Evolutionary conservation across 768 basidiomycete genomes (phyloP), one percentile per base, ranked within the genome.

Genomic region (Panus rudis): DNA sequence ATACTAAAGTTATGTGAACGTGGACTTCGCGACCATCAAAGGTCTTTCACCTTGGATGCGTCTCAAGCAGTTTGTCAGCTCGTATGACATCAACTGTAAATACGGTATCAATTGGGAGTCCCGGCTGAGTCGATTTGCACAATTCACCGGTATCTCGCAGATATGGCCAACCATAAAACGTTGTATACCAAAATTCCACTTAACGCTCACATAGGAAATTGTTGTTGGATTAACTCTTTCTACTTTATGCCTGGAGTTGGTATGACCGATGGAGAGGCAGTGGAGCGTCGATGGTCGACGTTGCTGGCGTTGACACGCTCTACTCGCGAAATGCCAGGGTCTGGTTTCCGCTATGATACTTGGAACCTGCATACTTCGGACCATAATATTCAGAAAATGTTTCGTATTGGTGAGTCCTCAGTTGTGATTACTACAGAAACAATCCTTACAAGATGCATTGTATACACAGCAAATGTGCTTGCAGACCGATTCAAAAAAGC

Each of bases 21-120:
- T 48, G 11, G 48, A 53, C 27, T 45, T 48, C n/a, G 48, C 40
- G 4, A 17, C 39, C 2, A 12, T 50, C 3, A 48, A 45, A 1
- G 50, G 40, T 4, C 41, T 53, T 11, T 47, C 43, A 26, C 35
- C 4, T 3, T 50, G 50, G 48, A 39, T 44, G 32, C 11, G 27
- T 22, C 37, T 50, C n/a, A 3, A 8, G 37, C 30, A 52, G 37
- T 31, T 38, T 27, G 33, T 49, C 13, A 17, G 44, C 6, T 42
- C 26, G 10, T 62, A 62, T 39, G 60, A 61, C 45, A 61, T 61
- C 40, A 48, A 46, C 17, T 61, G 57, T 34, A 54, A 62, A 28
- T 59, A 52, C 32, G 43, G 37, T 4, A 43, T 40, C 1, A 35
- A 51, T n/a, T 41, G n/a, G n/a, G n/a, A n/a, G n/a, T n/a, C n/a